Evolutionary conservation across 495 filamentous ascomycete genomes (phyloP).

Genomic region (Talaromyces borbonicus): DNA sequence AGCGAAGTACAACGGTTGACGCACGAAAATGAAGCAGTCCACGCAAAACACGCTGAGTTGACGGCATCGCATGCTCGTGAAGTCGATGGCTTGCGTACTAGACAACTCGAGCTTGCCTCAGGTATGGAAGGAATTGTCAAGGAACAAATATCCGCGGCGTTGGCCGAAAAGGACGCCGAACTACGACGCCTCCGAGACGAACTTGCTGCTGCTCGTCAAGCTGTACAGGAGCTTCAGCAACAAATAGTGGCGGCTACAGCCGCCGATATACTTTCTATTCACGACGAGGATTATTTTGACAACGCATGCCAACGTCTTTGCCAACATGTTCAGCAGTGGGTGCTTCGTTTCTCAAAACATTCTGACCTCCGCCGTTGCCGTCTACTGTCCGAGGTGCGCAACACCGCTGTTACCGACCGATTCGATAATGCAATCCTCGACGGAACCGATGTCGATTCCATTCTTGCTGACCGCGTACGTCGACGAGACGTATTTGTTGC

Average conservation of each 20-base stretch:
- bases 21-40: conserved; percentile 63
- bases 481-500: conserved; percentile 93
- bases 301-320: conserved; percentile 88
- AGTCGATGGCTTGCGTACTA: conserved; percentile 50
- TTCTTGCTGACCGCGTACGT: conserved; percentile 74
- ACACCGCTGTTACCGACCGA: conserved; percentile 77
- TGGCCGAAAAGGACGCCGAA: conserved; percentile 68
- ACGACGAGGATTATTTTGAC: conserved; percentile 91
- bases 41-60: conserved; percentile 57
- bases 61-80: conserved; percentile 58
- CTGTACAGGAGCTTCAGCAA: conserved; percentile 71
- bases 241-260: conserved; percentile 65
- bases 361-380: conserved; percentile 81
- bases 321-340: conserved; percentile 90
- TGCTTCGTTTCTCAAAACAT: conserved; percentile 91
- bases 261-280: conserved; percentile 65
- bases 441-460: conserved; percentile 78
- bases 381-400: conserved; percentile 57
- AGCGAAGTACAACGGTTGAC: conserved; percentile 65
- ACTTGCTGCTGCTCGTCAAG: conserved; percentile 64
- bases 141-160: conserved; percentile 47
- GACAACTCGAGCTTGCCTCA: conserved; percentile 47
- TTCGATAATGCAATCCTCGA: conserved; percentile 91
- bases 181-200: conserved; percentile 66
- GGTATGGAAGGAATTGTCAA: conserved; percentile 56